Evolutionary conservation across 208 protist species (phyloP).

Genomic region (Leishmania aethiopica): DNA sequence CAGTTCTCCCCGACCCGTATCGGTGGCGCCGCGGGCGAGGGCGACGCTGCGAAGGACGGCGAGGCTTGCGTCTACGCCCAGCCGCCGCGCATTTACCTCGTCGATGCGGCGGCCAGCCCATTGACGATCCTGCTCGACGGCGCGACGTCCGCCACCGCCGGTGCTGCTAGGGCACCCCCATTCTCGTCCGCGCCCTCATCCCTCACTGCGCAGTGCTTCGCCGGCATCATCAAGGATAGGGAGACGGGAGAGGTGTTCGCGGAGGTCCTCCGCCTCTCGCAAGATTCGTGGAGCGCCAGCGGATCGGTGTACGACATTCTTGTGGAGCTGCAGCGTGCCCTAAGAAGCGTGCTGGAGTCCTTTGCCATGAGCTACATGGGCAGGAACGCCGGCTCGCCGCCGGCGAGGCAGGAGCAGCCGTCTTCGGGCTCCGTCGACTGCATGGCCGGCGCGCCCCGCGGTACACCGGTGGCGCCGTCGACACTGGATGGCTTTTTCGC

Average conservation of each 20-base stretch:
- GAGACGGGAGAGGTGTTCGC: slow-evolving; percentile 25
- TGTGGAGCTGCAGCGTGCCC: slow-evolving; percentile 23
- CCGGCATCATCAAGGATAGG: slow-evolving; percentile 18
- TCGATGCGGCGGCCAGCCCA: slow-evolving; percentile 27
- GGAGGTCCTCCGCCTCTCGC: slow-evolving; percentile 22
- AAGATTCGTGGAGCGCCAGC: slow-evolving; percentile 25
- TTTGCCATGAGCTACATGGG: slow-evolving; percentile 24
- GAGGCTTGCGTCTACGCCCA: slow-evolving; percentile 22
- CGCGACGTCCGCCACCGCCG: neutral
- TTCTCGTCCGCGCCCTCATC: neutral
- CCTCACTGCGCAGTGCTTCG: slow-evolving; percentile 31
- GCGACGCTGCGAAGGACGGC: neutral
- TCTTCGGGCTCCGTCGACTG: neutral
- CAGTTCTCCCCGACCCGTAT: slow-evolving; percentile 19
- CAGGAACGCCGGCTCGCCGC: neutral
- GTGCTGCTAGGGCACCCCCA: neutral
- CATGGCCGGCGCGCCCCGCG: neutral
- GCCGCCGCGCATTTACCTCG: slow-evolving; percentile 32
- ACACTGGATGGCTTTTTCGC: slow-evolving; percentile 35
- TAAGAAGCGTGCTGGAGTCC: slow-evolving; percentile 20
- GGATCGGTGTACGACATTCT: slow-evolving; percentile 44
- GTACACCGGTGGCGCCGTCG: neutral
- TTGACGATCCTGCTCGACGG: neutral
- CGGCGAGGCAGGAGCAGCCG: no score
- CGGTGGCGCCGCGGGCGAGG: neutral